Percentiles rank a stretch among this genome's conserved stretches.
Conservation (phyloP, 2,329 filamentous ascomycete species). For the Decorospora gaudefroyi region DNA sequence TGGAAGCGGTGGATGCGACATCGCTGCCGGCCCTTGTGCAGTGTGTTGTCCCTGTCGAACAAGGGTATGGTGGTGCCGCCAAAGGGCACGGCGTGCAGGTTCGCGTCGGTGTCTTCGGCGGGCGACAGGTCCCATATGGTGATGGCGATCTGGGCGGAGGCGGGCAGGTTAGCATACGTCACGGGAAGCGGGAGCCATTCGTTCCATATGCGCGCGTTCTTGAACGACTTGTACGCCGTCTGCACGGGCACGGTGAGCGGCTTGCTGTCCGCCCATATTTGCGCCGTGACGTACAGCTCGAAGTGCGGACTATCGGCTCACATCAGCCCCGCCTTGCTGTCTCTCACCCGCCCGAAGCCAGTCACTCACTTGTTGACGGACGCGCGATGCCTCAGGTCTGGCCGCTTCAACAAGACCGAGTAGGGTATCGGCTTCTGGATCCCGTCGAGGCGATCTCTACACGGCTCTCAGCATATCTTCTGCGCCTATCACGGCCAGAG, state of each 20-base stretch:
- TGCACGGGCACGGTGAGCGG: slow-evolving; percentile 89
- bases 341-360: not conserved
- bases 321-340: slow-evolving; percentile 6
- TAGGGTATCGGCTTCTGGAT: slow-evolving; percentile 74
- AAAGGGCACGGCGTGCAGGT: slow-evolving; percentile 84
- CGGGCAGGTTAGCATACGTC: slow-evolving; percentile 77
- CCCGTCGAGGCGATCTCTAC: slow-evolving; percentile 75
- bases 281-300: slow-evolving; percentile 89
- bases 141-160: slow-evolving; percentile 82
- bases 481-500: not conserved
- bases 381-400: slow-evolving; percentile 82
- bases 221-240: slow-evolving; percentile 90
- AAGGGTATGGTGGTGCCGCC: slow-evolving; percentile 89
- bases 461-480: slow-evolving; percentile 27
- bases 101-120: slow-evolving; percentile 68
- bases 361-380: slow-evolving; percentile 72
- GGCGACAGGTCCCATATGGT: slow-evolving; percentile 95
- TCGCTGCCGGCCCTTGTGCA: slow-evolving; percentile 90
- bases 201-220: slow-evolving; percentile 77
- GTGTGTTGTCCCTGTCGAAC: slow-evolving; percentile 90
- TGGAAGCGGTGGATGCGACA: slow-evolving; percentile 82
- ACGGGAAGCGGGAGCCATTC: slow-evolving; percentile 93
- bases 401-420: slow-evolving; percentile 76
- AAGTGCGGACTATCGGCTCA: slow-evolving; percentile 66
- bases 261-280: slow-evolving; percentile 95